Evolutionary conservation across 2,329 filamentous ascomycete species (phyloP).

Genomic region (Claviceps arundinis): DNA sequence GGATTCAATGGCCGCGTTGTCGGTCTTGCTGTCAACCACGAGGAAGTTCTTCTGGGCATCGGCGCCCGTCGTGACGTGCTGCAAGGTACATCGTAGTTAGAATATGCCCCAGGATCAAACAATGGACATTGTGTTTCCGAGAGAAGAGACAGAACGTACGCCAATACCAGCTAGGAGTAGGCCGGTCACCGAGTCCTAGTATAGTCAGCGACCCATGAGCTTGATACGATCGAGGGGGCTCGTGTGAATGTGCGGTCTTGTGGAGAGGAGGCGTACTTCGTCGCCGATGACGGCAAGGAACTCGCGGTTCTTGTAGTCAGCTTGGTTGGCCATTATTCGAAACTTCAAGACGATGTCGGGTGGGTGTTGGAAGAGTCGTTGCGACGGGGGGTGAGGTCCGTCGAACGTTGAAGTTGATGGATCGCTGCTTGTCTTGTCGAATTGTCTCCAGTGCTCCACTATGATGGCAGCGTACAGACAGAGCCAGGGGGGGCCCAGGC

Average conservation of each 20-base stretch:
- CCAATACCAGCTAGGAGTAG: slow-evolving; percentile 91
- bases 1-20: slow-evolving; percentile 73
- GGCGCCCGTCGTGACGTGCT: slow-evolving; percentile 85
- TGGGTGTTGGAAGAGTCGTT: not conserved
- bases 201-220: slow-evolving; percentile 15
- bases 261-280: slow-evolving; percentile 48
- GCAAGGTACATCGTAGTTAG: not conserved
- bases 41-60: slow-evolving; percentile 96
- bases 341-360: not conserved
- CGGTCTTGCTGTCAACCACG: slow-evolving; percentile 88
- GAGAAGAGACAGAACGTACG: slow-evolving; percentile 32
- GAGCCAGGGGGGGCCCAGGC: not conserved
- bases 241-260: not conserved
- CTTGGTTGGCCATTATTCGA: slow-evolving; percentile 33
- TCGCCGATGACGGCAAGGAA: slow-evolving; percentile 97
- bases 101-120: not conserved
- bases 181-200: slow-evolving; percentile 87
- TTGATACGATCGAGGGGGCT: not conserved
- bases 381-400: not conserved
- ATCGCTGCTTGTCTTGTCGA: not conserved
- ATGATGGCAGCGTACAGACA: not conserved
- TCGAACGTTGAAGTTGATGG: not conserved
- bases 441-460: slow-evolving; percentile 1
- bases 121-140: not conserved
- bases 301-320: slow-evolving; percentile 70